Evolutionary conservation across 805 yeast genomes (phyloP).

Genomic region (Metschnikowia gelsemii): DNA sequence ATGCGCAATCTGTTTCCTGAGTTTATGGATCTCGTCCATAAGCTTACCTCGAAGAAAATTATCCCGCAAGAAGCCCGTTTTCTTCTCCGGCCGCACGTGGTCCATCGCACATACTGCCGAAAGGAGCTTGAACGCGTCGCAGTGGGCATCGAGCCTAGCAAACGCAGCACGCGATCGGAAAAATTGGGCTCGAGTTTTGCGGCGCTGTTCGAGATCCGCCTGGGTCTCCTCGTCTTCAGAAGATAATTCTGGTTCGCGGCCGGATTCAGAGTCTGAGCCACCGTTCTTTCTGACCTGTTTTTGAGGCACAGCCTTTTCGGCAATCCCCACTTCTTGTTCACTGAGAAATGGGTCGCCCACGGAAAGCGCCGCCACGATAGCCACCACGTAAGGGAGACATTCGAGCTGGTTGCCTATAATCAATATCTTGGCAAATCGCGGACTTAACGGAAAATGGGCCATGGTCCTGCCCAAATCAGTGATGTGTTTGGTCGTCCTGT

Average conservation of each 20-base stretch:
- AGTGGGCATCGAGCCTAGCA: conserved; percentile 62
- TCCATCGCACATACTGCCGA: conserved; percentile 88
- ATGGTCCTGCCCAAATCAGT: conserved; percentile 82
- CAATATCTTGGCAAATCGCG: conserved; percentile 88
- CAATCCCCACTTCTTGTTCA: conserved; percentile 71
- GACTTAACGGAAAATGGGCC: conserved; percentile 90
- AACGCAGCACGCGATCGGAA: conserved; percentile 60
- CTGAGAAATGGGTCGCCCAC: conserved; percentile 89
- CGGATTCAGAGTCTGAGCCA: conserved; percentile 38
- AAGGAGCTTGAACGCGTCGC: conserved; percentile 73
- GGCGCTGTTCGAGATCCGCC: conserved; percentile 38
- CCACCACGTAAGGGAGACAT: conserved; percentile 85
- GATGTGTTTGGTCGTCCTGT: conserved; percentile 48
- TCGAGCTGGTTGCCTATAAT: conserved; percentile 82
- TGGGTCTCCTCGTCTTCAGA: conserved; percentile 37
- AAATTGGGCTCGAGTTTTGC: conserved; percentile 50
- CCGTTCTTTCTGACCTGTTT: conserved; percentile 28
- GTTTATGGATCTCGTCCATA: conserved; percentile 81
- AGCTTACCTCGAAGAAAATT: conserved; percentile 75
- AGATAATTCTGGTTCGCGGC: too few relatives aligned
- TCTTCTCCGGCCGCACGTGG: conserved; percentile 55
- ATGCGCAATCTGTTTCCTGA: conserved; percentile 74
- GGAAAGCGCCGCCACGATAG: conserved; percentile 86
- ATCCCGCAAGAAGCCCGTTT: conserved; percentile 48
- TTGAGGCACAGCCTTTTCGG: too few relatives aligned